Conservation (phyloP, 164 flowering plant genomes). For the Berberis vulgaris region DNA sequence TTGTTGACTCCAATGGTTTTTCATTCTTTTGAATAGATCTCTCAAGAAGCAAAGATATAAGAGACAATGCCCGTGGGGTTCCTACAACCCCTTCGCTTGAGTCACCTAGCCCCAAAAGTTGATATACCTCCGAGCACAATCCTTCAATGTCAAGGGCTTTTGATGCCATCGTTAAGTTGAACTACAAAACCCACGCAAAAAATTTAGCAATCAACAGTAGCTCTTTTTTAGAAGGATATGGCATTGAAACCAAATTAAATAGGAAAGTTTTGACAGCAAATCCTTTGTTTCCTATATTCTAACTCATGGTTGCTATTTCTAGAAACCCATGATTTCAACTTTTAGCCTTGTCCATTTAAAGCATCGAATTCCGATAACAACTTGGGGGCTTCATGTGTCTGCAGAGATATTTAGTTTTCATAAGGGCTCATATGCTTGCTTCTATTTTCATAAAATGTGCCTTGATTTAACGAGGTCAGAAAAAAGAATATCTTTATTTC, state of each 20-base stretch:
- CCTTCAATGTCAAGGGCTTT: conserved; percentile 29
- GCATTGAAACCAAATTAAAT: neutral
- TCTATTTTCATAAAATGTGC: too few species aligned
- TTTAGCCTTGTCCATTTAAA: too few species aligned
- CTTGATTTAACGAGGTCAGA: too few species aligned
- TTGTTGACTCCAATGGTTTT: conserved; percentile 27
- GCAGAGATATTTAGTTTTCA: too few species aligned
- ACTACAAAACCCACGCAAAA: neutral
- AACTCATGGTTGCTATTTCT: too few species aligned
- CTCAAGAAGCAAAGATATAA: conserved; percentile 53
- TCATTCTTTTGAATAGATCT: conserved; percentile 54
- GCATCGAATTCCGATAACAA: too few species aligned
- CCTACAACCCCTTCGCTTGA: conserved; percentile 26
- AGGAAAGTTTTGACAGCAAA: neutral
- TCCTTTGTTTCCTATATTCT: too few species aligned
- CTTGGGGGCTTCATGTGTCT: too few species aligned
- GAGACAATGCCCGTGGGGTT: conserved; percentile 44
- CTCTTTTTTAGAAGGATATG: neutral
- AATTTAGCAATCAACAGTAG: neutral
- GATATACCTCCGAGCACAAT: conserved; percentile 29
- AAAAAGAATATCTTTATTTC: too few species aligned
- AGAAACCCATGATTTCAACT: too few species aligned
- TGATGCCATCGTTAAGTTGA: conserved; percentile 30
- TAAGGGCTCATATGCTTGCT: too few species aligned
- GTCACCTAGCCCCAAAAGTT: conserved; percentile 43